These are phyloP conservation scores for Taxillus chinensis DNA, from an alignment of 164 flowering plant genomes.

Conservation along the genomic window DNA sequence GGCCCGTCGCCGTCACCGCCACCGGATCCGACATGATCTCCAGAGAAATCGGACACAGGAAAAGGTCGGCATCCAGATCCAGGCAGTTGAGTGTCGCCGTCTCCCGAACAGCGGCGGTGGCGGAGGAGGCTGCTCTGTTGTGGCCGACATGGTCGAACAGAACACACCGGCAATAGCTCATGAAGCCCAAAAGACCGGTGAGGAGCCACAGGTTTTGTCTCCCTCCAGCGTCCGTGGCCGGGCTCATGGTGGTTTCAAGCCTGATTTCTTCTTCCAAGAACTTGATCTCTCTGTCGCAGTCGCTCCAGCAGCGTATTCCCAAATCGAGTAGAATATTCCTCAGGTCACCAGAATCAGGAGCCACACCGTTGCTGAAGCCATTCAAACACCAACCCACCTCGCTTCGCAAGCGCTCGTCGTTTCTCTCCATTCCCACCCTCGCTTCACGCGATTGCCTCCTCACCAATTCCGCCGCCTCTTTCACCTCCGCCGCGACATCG, in stretches of 20 bases:
- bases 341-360: conserved; percentile 21
- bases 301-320: conserved; percentile 34
- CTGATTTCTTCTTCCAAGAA: conserved; percentile 31
- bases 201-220: conserved; percentile 10
- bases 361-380: conserved; percentile 13
- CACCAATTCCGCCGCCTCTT: conserved; percentile 24
- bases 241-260: conserved; percentile 4
- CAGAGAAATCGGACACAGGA: conserved; percentile 2
- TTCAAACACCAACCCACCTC: conserved; percentile 15
- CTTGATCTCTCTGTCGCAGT: conserved; percentile 30
- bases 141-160: conserved; percentile 13
- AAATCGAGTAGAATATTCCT: conserved; percentile 25
- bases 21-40: conserved; percentile 1
- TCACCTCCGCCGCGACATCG: conserved; percentile 18
- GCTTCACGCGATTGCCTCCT: conserved; percentile 23
- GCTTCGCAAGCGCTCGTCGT: conserved; percentile 14
- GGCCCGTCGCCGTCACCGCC: not conserved
- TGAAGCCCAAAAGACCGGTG: conserved; percentile 30
- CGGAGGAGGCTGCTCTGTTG: conserved; percentile 2
- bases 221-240: not conserved
- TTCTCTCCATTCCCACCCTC: conserved; percentile 17
- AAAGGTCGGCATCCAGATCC: not conserved
- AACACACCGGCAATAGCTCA: conserved; percentile 35
- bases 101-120: not conserved
- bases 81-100: not conserved